Percentiles rank a stretch among this genome's conserved stretches.
Conservation (phyloP, 2,329 filamentous ascomycete species). For the Fusarium verticillioides region DNA sequence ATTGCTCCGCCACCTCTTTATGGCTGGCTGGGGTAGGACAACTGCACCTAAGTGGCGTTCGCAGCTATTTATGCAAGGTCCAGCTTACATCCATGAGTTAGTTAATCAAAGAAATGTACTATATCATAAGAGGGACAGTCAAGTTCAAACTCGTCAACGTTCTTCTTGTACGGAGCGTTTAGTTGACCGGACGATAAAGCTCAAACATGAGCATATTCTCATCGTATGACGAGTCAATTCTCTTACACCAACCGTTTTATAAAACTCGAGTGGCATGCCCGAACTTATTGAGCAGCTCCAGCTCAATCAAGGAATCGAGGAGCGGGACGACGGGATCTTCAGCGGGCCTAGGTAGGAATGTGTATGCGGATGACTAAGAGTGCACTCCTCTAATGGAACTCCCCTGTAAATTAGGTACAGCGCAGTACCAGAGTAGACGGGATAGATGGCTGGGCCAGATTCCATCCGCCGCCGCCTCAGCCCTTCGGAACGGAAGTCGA, state of each 20-base stretch:
- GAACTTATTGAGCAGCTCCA: not conserved
- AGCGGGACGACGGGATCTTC: slow-evolving; percentile 24
- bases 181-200: not conserved
- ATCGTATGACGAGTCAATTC: not conserved
- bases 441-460: not conserved
- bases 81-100: not conserved
- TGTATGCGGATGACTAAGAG: slow-evolving; percentile 33
- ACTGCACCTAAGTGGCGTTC: slow-evolving; percentile 25
- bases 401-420: not conserved
- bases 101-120: not conserved
- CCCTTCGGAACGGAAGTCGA: slow-evolving; percentile 13
- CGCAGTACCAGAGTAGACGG: not conserved
- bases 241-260: not conserved
- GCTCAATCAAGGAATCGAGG: slow-evolving; percentile 2
- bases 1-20: slow-evolving; percentile 3
- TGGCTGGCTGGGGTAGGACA: slow-evolving; percentile 19
- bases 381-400: not conserved
- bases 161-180: not conserved
- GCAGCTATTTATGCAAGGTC: slow-evolving; percentile 29
- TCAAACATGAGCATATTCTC: not conserved
- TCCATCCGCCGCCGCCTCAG: slow-evolving; percentile 8
- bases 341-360: slow-evolving; percentile 33
- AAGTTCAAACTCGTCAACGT: not conserved
- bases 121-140: not conserved
- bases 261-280: slow-evolving; percentile 4